Evolutionary conservation across 768 basidiomycete species (phyloP), one percentile per base, ranked within the genome.

Genomic region (Rhizopogon vesiculosus): DNA sequence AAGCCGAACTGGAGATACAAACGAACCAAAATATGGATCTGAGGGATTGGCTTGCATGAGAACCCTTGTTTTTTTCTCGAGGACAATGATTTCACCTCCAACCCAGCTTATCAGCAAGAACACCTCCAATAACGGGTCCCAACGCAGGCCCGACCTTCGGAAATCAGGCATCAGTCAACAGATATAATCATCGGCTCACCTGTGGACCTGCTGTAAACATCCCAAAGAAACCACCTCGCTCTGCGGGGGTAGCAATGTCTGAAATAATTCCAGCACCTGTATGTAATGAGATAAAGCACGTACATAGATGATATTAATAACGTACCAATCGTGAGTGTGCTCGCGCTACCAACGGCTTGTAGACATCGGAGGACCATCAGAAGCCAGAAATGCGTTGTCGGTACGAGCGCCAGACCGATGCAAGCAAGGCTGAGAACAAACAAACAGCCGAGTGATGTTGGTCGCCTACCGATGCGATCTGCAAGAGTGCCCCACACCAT

Each of bases 341-440:
- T 86, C 0, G 88, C 86, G 1, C 84, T 86, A 0, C 89, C 88
- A 2, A 82, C 78, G 3, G 86, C 83, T 72, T 91, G 89, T 0
- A 91, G 39, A 58, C 85, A 87, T 15, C 90, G 79, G n/a, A 93
- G 74, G 7, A 91, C 58, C 72, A 91, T 76, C 22, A 93, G 72
- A 1, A 89, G 72, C 87, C 87, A 91, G 64, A 86, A 91, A 2
- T 76, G 84, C 5, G 68, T 63, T 0, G 77, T 78, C 2, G 80
- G 79, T 18, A 74, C 71, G 9, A 79, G 62, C 3, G 80, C 80
- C 7, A 81, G 62, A 2, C 78, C 79, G 7, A 91, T 74, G 61
- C 87, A 91, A 1, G 87, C 80, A 5, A 83, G 56, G 7, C 81
- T 69, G 33, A 90, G 75, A 35, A 89, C 75, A 6, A 79, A 57